These are phyloP conservation scores for Chloris gayana DNA, from an alignment of 176 grass and related monocot genomes.

Conservation along the genomic window DNA sequence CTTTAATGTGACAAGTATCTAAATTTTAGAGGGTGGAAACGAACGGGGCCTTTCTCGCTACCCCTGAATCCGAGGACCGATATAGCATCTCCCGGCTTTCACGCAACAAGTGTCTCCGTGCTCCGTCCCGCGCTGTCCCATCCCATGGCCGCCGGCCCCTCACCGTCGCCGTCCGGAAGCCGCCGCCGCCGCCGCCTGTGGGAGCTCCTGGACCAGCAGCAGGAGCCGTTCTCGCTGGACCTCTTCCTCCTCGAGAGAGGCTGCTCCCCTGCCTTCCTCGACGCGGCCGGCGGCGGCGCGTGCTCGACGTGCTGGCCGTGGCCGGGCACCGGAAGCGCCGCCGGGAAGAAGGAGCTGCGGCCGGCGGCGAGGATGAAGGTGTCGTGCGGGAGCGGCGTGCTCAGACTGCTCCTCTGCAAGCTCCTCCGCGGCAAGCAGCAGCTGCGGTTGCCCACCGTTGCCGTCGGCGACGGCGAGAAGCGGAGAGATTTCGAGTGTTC, in stretches of 20 bases:
- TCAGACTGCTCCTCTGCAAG: constrained; percentile 32
- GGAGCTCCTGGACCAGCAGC: constrained; percentile 49
- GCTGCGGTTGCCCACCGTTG: background rate
- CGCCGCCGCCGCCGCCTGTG: constrained; percentile 6
- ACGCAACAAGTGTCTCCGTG: background rate
- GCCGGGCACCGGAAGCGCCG: background rate
- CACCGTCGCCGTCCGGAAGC: background rate
- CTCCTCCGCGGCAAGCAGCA: background rate
- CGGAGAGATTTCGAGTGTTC: background rate
- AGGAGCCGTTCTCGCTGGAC: constrained; percentile 58
- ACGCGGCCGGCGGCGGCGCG: background rate
- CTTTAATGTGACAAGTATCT: too few relatives aligned
- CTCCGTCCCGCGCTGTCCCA: background rate
- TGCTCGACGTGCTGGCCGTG: constrained; percentile 31
- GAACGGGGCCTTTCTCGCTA: too few relatives aligned
- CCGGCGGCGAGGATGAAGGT: background rate
- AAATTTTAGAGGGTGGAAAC: too few relatives aligned
- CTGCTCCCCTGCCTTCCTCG: constrained; percentile 21
- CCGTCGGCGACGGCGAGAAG: background rate
- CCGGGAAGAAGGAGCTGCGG: too few relatives aligned
- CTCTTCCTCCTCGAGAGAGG: constrained; percentile 58
- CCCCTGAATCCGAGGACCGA: background rate
- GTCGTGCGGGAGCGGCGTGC: background rate
- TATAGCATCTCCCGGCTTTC: background rate
- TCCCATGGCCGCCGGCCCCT: background rate